Evolutionary conservation across 148 eudicot genomes (phyloP).

Genomic region (Drosera capensis): DNA sequence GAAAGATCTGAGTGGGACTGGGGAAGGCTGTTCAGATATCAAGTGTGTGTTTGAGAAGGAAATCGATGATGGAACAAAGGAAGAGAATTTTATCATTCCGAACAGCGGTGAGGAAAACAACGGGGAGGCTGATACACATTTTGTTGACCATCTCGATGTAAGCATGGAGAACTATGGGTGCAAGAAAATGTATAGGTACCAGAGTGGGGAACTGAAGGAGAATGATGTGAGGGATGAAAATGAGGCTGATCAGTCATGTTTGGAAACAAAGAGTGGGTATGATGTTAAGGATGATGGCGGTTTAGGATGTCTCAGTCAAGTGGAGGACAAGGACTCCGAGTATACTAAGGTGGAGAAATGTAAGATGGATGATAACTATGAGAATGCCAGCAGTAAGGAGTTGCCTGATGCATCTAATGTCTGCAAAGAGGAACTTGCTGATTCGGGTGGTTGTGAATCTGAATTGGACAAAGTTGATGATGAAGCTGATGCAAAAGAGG

Average conservation of each 20-base stretch:
- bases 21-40: no score
- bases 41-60: no score
- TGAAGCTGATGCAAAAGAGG: conserved; percentile 5
- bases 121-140: conserved; percentile 1
- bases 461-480: conserved; percentile 5
- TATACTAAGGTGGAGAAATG: background rate
- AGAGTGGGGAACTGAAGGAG: conserved; percentile 10
- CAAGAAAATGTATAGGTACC: conserved; percentile 1
- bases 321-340: background rate
- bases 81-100: conserved; percentile 18
- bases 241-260: conserved; percentile 7
- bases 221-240: background rate
- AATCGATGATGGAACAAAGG: no score
- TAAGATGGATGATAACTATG: background rate
- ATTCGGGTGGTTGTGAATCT: conserved; percentile 3
- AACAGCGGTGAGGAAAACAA: no score
- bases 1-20: no score
- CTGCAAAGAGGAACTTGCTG: conserved; percentile 3
- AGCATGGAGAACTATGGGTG: conserved; percentile 10
- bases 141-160: conserved; percentile 5
- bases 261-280: conserved; percentile 4
- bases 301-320: background rate
- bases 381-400: background rate
- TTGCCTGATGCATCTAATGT: conserved; percentile 1
- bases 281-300: conserved; percentile 3